Evolutionary conservation across 805 yeast genomes (phyloP).

Genomic region (Vanderwaltozyma polyspora): DNA sequence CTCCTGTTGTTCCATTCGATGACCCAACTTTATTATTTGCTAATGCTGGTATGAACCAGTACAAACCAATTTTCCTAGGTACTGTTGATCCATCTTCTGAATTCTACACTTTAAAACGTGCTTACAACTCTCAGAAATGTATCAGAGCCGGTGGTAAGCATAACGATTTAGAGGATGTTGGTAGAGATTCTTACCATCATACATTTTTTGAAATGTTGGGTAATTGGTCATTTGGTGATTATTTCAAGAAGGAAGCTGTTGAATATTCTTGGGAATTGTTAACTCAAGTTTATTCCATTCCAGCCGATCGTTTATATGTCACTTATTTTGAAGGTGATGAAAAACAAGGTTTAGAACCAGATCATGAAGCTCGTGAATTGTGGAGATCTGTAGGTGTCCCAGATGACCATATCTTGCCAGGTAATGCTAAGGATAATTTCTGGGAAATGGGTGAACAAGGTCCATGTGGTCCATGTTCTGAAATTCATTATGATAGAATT

Average conservation of each 20-base stretch:
- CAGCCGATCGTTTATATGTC: conserved; percentile 73
- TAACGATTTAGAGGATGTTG: conserved; percentile 95
- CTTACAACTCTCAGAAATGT: conserved; percentile 94
- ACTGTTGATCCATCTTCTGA: conserved; percentile 93
- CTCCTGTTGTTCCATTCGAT: conserved; percentile 94
- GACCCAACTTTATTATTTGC: conserved; percentile 95
- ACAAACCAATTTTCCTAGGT: conserved; percentile 93
- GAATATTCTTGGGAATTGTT: conserved; percentile 82
- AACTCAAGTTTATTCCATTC: conserved; percentile 73
- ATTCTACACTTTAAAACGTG: conserved; percentile 72
- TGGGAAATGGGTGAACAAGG: conserved; percentile 99
- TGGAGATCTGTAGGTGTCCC: conserved; percentile 86
- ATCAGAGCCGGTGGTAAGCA: conserved; percentile 99
- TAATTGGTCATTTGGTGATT: conserved; percentile 99
- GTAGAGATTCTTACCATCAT: conserved; percentile 95
- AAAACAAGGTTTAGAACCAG: conserved; percentile 75
- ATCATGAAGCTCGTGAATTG: conserved; percentile 77
- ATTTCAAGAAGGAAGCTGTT: conserved; percentile 91
- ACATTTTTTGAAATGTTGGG: conserved; percentile 99
- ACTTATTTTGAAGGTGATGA: conserved; percentile 95
- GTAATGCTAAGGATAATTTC: conserved; percentile 82
- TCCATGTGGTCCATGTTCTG: conserved; percentile 99
- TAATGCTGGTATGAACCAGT: conserved; percentile 99
- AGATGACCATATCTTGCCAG: conserved; percentile 89
- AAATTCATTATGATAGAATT: conserved; percentile 93